Evolutionary conservation across 2,329 filamentous ascomycete genomes (phyloP).

Genomic region (Seiridium unicorne): DNA sequence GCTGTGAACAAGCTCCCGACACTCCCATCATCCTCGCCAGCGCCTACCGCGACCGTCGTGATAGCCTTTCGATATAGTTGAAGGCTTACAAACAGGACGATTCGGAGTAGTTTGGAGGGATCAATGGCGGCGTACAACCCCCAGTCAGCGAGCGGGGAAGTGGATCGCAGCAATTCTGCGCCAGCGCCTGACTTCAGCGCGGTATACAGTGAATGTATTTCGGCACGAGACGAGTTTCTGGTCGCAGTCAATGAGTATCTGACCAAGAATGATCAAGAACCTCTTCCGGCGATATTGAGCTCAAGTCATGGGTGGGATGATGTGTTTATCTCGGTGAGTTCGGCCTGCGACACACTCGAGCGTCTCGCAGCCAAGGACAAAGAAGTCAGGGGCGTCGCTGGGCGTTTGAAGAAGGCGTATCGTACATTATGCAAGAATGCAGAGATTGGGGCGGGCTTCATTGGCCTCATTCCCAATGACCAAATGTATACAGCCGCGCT

Average conservation of each 20-base stretch:
- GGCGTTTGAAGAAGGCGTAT: slow-evolving; percentile 4
- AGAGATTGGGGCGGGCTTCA: slow-evolving; percentile 2
- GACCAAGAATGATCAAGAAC: not conserved
- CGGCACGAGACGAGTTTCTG: not conserved
- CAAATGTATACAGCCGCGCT: not conserved
- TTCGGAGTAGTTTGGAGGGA: too few relatives aligned
- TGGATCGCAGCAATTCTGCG: too few relatives aligned
- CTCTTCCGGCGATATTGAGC: not conserved
- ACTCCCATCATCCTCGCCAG: too few relatives aligned
- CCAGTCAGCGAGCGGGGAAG: too few relatives aligned
- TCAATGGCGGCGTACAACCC: too few relatives aligned
- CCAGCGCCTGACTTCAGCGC: not conserved
- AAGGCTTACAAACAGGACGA: too few relatives aligned
- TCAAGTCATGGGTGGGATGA: not conserved
- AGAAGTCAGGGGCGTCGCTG: not conserved
- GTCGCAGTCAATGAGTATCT: slow-evolving; percentile 6
- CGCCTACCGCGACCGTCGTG: too few relatives aligned
- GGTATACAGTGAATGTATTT: slow-evolving; percentile 3
- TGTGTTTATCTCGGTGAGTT: not conserved
- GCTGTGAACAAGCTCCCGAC: too few relatives aligned
- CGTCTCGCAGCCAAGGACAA: not conserved
- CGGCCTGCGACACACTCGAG: slow-evolving; percentile 3
- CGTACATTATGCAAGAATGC: slow-evolving; percentile 5
- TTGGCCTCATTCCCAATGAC: slow-evolving; percentile 5
- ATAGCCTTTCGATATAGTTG: too few relatives aligned